Percentiles rank a stretch among this genome's conserved stretches.
phyloP scores from a whole-genome alignment of 306 rosid species.

The Rosa lucieae region DNA sequence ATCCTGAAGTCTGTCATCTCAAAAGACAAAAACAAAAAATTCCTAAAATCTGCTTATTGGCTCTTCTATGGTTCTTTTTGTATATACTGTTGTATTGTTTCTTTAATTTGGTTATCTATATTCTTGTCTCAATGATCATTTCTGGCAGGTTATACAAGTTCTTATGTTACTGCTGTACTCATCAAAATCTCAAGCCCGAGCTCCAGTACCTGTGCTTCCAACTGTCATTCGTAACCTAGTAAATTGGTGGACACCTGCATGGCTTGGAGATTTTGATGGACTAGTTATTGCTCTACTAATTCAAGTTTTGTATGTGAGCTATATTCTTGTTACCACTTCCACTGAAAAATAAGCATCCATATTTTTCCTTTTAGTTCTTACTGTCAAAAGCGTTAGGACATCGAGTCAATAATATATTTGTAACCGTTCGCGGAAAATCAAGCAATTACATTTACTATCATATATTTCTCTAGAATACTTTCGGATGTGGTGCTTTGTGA shows the following conservation, averaged over 20 bases:
- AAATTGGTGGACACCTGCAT: constrained; percentile 26
- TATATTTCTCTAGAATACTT: background rate
- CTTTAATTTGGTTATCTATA: background rate
- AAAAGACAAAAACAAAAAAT: background rate
- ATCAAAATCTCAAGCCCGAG: constrained; percentile 27
- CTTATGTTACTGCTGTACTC: constrained; percentile 28
- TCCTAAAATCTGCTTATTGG: background rate
- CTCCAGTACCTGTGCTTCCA: constrained; percentile 18
- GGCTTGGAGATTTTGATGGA: constrained; percentile 35
- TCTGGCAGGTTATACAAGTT: constrained; percentile 49
- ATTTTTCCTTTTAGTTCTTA: background rate
- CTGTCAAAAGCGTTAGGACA: background rate
- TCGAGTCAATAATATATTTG: background rate
- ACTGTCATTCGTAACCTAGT: constrained; percentile 28
- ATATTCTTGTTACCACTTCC: constrained; percentile 22
- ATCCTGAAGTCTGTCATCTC: background rate
- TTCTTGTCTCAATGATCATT: constrained; percentile 9
- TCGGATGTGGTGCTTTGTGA: background rate
- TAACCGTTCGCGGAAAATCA: background rate
- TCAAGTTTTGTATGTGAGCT: constrained; percentile 37
- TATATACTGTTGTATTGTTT: background rate
- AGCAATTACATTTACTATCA: background rate
- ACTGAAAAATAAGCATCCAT: constrained; percentile 12
- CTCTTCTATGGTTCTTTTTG: background rate
- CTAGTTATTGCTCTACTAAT: constrained; percentile 35